Conservation (phyloP, 1,284 basidiomycete species). For the Rhodotorula mucilaginosa region DNA sequence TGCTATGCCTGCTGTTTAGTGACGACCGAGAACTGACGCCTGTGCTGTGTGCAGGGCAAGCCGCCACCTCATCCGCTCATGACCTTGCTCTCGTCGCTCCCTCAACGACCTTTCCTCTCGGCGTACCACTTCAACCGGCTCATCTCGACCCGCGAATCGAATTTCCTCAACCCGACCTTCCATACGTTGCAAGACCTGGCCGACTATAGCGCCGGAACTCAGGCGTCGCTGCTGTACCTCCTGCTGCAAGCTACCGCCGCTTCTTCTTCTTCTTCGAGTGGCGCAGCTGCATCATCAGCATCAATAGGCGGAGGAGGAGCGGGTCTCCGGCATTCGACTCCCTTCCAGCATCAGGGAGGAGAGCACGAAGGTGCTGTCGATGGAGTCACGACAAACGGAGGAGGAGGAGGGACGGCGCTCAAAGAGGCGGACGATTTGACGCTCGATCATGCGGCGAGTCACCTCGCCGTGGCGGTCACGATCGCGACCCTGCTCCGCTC, state of each 20-base stretch:
- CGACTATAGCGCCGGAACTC: slow-evolving; percentile 39
- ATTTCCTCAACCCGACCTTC: slow-evolving; percentile 41
- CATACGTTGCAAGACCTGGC: slow-evolving; percentile 37
- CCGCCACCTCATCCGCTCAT: slow-evolving; percentile 39
- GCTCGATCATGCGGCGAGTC: slow-evolving; percentile 43
- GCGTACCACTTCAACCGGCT: slow-evolving; percentile 41
- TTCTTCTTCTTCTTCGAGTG: no score
- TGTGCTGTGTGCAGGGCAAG: slow-evolving; percentile 12
- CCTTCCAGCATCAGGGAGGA: slow-evolving; percentile 33
- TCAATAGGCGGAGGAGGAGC: not conserved
- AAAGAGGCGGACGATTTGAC: slow-evolving; percentile 32
- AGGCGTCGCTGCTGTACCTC: slow-evolving; percentile 39
- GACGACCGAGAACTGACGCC: no score
- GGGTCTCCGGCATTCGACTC: slow-evolving; percentile 19
- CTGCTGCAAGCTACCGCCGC: slow-evolving; percentile 34
- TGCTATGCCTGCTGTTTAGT: not conserved
- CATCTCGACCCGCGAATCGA: slow-evolving; percentile 37
- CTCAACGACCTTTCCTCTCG: slow-evolving; percentile 35
- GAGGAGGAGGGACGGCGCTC: not conserved
- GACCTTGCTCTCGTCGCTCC: slow-evolving; percentile 28
- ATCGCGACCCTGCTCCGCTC: slow-evolving; percentile 38
- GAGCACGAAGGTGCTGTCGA: slow-evolving; percentile 23
- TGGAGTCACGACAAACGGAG: no score
- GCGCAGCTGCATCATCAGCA: no score
- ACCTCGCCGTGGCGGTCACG: slow-evolving; percentile 41